Conservation (phyloP, 306 rosid species). For the Ammopiptanthus mongolicus region DNA sequence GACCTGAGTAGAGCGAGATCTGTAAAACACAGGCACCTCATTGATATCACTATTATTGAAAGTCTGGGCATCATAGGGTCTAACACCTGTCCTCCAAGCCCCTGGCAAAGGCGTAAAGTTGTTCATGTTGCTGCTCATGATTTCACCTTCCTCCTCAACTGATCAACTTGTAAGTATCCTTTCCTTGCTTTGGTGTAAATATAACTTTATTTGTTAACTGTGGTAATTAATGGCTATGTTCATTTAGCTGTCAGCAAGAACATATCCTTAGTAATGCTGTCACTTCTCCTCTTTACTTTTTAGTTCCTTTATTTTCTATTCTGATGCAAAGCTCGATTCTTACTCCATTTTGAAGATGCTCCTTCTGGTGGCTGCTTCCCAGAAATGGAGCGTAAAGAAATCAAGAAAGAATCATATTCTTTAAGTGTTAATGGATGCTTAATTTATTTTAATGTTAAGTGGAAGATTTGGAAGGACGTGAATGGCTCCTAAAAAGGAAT, state of each 20-base stretch:
- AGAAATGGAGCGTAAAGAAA: neutral
- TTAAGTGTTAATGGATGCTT: constrained; percentile 5
- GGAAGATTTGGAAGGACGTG: neutral
- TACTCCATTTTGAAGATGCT: constrained; percentile 31
- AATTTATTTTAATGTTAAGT: neutral
- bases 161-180: constrained; percentile 4
- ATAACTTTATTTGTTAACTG: constrained; percentile 5
- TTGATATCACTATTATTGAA: constrained; percentile 23
- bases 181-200: neutral
- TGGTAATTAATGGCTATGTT: constrained; percentile 4
- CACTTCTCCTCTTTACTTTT: constrained; percentile 22
- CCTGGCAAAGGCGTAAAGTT: constrained; percentile 22
- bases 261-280: constrained; percentile 17
- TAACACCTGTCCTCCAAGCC: constrained; percentile 15
- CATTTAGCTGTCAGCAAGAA: constrained; percentile 21
- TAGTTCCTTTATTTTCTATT: neutral
- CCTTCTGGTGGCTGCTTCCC: neutral
- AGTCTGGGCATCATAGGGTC: constrained; percentile 31
- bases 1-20: constrained; percentile 27
- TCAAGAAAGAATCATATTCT: constrained; percentile 32
- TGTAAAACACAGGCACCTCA: constrained; percentile 31
- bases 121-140: constrained; percentile 42
- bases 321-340: constrained; percentile 33
- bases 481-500: neutral
- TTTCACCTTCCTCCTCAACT: constrained; percentile 22